A percentile compares a stretch with the other conserved stretches of the same genome.
phyloP scores from a whole-genome alignment of 176 grass and related monocot genomes.

The Triticum turgidum region DNA sequence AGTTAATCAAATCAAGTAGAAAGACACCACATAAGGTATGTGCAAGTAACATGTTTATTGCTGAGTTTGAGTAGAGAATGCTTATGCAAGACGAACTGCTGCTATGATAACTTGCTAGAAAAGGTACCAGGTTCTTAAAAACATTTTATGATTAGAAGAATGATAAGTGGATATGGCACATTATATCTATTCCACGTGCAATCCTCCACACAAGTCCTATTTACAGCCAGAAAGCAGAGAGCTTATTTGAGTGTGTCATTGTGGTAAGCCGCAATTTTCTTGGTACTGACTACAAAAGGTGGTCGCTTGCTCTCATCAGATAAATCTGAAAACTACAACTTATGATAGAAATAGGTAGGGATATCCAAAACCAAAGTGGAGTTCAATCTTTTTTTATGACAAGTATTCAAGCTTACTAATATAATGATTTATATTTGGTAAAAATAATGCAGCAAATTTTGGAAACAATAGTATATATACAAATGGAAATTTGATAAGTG shows the following conservation, averaged over 20 bases:
- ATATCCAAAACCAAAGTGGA: slow-evolving; percentile 22
- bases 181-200: not conserved
- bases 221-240: slow-evolving; percentile 1
- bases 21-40: slow-evolving; percentile 1
- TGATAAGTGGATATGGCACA: not conserved
- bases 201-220: not conserved
- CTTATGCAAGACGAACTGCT: no score
- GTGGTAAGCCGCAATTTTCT: not conserved
- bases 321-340: not conserved
- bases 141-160: slow-evolving; percentile 15
- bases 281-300: not conserved
- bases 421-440: not conserved
- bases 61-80: slow-evolving; percentile 8
- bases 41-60: not conserved
- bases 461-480: not conserved
- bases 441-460: not conserved
- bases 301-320: not conserved
- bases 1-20: slow-evolving; percentile 7
- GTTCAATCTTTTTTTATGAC: not conserved
- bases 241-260: not conserved
- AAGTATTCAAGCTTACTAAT: not conserved
- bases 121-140: not conserved
- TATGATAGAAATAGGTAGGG: not conserved
- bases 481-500: slow-evolving; percentile 1
- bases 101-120: no score